These are phyloP conservation scores for Grosmannia penicillata DNA, from an alignment of 2,329 filamentous ascomycete genomes.

Conservation along the genomic window DNA sequence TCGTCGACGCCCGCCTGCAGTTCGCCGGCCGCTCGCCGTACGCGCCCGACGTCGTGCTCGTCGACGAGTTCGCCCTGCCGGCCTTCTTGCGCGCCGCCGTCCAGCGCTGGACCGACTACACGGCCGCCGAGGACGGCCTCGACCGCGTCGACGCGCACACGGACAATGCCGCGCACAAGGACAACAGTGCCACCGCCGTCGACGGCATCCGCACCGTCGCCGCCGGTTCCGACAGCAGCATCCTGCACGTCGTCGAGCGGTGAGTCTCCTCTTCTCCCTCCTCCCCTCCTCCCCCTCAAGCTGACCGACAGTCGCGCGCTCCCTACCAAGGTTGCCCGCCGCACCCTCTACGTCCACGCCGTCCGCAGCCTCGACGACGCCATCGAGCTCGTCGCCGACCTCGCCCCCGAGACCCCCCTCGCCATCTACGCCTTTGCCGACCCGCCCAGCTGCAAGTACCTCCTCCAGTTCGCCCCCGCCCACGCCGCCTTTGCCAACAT, in stretches of 20 bases:
- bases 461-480: constrained; percentile 38
- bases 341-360: constrained; percentile 1
- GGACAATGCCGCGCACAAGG: not conserved
- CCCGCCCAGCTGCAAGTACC: constrained; percentile 34
- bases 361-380: constrained; percentile 6
- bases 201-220: constrained; percentile 2
- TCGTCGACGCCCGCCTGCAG: constrained; percentile 37
- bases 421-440: constrained; percentile 14
- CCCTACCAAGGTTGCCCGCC: not conserved
- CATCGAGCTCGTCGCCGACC: constrained; percentile 1
- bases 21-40: constrained; percentile 44
- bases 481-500: constrained; percentile 40
- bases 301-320: too few species aligned
- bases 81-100: constrained; percentile 35
- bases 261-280: constrained; percentile 5
- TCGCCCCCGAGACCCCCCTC: not conserved
- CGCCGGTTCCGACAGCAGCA: constrained; percentile 10
- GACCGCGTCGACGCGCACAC: not conserved
- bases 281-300: too few species aligned
- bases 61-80: constrained; percentile 47
- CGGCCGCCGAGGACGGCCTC: not conserved
- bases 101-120: constrained; percentile 17
- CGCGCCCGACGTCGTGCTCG: constrained; percentile 45
- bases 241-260: constrained; percentile 14
- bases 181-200: not conserved